These are phyloP conservation scores for Plasmodium fragile DNA, from an alignment of 169 alveolate genomes.

Conservation along the genomic window DNA sequence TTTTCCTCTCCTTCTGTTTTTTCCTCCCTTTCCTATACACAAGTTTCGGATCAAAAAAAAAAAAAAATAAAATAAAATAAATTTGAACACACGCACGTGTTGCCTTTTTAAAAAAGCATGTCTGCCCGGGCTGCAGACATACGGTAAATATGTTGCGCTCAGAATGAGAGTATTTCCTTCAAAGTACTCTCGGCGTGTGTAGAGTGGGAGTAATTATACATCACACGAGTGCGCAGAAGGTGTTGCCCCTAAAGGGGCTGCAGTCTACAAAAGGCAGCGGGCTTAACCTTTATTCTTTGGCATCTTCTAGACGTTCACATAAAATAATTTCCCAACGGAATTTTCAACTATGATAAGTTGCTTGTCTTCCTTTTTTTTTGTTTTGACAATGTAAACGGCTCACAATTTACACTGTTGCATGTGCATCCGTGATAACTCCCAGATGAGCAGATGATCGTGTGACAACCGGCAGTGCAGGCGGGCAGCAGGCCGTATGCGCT, in stretches of 20 bases:
- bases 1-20: slow-evolving; percentile 97
- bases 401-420: neutral
- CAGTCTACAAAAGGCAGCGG: neutral
- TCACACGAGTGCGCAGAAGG: neutral
- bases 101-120: neutral
- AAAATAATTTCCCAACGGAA: neutral
- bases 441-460: neutral
- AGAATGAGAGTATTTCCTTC: neutral
- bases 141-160: neutral
- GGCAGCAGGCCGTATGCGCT: neutral
- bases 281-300: slow-evolving; percentile 74
- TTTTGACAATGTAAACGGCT: neutral
- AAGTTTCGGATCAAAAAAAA: slow-evolving; percentile 16
- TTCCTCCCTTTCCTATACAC: slow-evolving; percentile 97
- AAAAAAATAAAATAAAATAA: slow-evolving; percentile 11
- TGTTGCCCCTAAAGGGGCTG: neutral
- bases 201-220: neutral
- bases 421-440: neutral
- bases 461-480: neutral
- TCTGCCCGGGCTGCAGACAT: neutral
- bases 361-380: neutral
- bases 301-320: slow-evolving; percentile 43
- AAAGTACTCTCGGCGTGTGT: neutral
- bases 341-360: neutral
- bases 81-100: neutral